Evolutionary conservation across 228 moss, liverwort and hornwort genomes (phyloP).

Genomic region (Sphagnum magellanicum): DNA sequence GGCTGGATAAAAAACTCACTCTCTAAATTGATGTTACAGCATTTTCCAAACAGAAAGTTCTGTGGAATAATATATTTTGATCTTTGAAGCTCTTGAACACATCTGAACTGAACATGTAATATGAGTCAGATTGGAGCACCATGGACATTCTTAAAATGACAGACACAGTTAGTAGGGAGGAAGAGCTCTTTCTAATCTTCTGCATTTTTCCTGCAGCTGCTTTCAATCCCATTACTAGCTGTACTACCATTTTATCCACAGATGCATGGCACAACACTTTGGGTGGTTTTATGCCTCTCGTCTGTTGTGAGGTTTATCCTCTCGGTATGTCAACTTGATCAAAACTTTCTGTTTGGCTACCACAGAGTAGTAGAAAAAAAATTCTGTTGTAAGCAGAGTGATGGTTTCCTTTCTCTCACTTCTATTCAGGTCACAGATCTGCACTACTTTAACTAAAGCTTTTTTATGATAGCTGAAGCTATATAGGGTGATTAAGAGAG

Average conservation of each 20-base stretch:
- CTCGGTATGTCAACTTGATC: constrained; percentile 20
- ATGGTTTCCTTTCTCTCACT: background rate
- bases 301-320: constrained; percentile 26
- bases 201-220: constrained; percentile 8
- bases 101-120: too few species aligned
- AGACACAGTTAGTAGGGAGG: too few species aligned
- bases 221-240: constrained; percentile 23
- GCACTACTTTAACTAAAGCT: background rate
- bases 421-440: background rate
- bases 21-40: too few species aligned
- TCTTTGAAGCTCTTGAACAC: too few species aligned
- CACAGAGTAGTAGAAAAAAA: background rate
- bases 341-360: constrained; percentile 18
- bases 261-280: constrained; percentile 5
- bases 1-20: too few species aligned
- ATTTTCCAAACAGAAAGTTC: too few species aligned
- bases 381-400: background rate
- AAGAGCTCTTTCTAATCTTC: too few species aligned
- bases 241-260: constrained; percentile 11
- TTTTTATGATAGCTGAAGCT: background rate
- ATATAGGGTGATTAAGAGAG: constrained; percentile 5
- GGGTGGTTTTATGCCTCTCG: constrained; percentile 17
- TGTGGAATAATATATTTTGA: too few species aligned
- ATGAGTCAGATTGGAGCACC: too few species aligned
- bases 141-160: too few species aligned